phyloP scores from a whole-genome alignment of 805 yeast species.

The Yamadazyma kitorensis region DNA sequence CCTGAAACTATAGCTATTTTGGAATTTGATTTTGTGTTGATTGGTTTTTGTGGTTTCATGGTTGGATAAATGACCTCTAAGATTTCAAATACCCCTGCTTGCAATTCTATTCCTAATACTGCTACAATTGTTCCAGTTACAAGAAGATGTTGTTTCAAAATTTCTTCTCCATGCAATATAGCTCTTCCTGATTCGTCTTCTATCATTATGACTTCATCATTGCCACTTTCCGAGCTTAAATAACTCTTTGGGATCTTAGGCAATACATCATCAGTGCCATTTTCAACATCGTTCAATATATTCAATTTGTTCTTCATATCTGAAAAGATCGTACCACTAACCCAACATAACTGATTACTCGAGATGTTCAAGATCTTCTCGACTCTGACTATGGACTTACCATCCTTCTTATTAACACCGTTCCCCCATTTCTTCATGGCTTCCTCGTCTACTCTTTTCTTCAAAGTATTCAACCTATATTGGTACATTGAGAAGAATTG shows the following conservation, averaged over 20 bases:
- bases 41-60: slow-evolving; percentile 52
- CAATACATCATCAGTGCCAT: slow-evolving; percentile 49
- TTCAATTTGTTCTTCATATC: slow-evolving; percentile 86
- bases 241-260: slow-evolving; percentile 35
- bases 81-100: slow-evolving; percentile 79
- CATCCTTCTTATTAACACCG: slow-evolving; percentile 33
- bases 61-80: slow-evolving; percentile 77
- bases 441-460: slow-evolving; percentile 28
- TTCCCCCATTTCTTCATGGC: slow-evolving; percentile 54
- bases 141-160: slow-evolving; percentile 52
- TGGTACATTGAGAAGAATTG: slow-evolving; percentile 46
- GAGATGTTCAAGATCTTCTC: slow-evolving; percentile 57
- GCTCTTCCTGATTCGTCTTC: slow-evolving; percentile 96
- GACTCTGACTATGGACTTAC: slow-evolving; percentile 28
- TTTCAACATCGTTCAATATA: slow-evolving; percentile 75
- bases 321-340: slow-evolving; percentile 80
- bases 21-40: slow-evolving; percentile 22
- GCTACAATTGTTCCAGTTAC: slow-evolving; percentile 93
- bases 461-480: slow-evolving; percentile 31
- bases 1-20: slow-evolving; percentile 80
- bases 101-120: slow-evolving; percentile 79
- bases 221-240: slow-evolving; percentile 9
- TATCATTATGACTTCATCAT: slow-evolving; percentile 52
- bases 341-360: slow-evolving; percentile 67
- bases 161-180: slow-evolving; percentile 57